These are phyloP conservation scores for Fagopyrum tataricum DNA, from an alignment of 148 eudicot species.

Conservation along the genomic window DNA sequence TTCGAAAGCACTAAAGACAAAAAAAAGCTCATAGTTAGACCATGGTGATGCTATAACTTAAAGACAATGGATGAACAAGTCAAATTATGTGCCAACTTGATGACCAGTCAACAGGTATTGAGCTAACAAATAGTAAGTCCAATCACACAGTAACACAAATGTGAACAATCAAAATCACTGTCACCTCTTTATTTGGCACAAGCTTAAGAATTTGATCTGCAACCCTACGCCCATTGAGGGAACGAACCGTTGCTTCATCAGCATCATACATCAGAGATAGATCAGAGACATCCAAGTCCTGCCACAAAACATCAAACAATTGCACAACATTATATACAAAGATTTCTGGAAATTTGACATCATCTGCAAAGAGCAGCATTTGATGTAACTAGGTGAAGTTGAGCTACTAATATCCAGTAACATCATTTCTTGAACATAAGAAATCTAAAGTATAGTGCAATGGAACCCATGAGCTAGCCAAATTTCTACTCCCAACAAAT, in stretches of 20 bases:
- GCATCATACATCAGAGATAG: slow-evolving; percentile 55
- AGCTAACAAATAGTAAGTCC: not conserved
- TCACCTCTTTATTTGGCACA: slow-evolving; percentile 73
- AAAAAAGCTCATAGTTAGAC: not conserved
- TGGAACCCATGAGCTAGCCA: too few species aligned
- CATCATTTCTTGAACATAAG: not conserved
- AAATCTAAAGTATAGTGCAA: not conserved
- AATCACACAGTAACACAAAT: slow-evolving; percentile 11
- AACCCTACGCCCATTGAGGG: slow-evolving; percentile 92
- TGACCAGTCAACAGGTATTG: not conserved
- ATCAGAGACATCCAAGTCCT: slow-evolving; percentile 82
- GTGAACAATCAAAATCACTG: not conserved
- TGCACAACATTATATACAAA: not conserved
- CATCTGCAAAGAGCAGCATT: not conserved
- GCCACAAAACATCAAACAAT: slow-evolving; percentile 11
- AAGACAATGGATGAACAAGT: not conserved
- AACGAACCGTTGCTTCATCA: slow-evolving; percentile 85
- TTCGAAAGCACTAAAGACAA: slow-evolving; percentile 58
- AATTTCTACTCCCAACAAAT: too few species aligned
- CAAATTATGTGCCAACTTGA: not conserved
- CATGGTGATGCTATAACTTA: slow-evolving; percentile 12
- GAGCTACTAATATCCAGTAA: not conserved
- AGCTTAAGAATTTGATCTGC: slow-evolving; percentile 90
- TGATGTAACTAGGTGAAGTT: not conserved
- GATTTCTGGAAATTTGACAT: not conserved